Evolutionary conservation across 352 stramenopile species (phyloP).

Genomic region (Nothophytophthora sp.): DNA sequence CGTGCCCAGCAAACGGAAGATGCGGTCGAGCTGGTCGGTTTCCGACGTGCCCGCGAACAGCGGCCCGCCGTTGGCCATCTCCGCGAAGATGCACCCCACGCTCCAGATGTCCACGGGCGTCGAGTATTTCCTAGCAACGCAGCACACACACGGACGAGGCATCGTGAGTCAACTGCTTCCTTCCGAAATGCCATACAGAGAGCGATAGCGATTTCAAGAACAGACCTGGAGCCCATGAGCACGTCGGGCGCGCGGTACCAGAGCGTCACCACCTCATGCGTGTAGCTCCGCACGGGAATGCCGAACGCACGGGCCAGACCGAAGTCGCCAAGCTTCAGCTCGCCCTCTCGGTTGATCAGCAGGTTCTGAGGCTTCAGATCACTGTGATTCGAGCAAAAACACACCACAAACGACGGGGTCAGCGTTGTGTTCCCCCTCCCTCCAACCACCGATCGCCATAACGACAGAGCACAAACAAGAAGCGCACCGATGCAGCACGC

Average conservation of each 20-base stretch:
- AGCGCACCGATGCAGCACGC: conserved; percentile 89
- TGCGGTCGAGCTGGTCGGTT: conserved; percentile 96
- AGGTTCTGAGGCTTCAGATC: conserved; percentile 99
- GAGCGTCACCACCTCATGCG: conserved; percentile 99
- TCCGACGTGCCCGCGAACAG: conserved; percentile 98
- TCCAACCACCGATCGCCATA: conserved; percentile 1
- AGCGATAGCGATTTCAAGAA: background rate
- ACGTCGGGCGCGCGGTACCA: conserved; percentile 99
- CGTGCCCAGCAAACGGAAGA: conserved; percentile 98
- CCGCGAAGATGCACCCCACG: conserved; percentile 99
- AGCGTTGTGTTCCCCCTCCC: too few relatives aligned
- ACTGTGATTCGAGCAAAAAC: conserved; percentile 66
- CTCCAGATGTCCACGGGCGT: conserved; percentile 99
- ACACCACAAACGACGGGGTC: background rate
- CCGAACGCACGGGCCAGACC: conserved; percentile 99
- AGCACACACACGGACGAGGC: background rate
- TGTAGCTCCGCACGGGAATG: conserved; percentile 97
- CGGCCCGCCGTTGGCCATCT: conserved; percentile 93
- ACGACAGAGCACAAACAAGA: conserved; percentile 1
- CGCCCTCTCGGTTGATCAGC: conserved; percentile 97
- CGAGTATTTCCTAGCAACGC: conserved; percentile 93
- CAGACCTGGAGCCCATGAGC: conserved; percentile 94
- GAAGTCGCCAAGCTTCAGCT: conserved; percentile 99
- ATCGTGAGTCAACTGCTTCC: too few relatives aligned
- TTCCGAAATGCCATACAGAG: conserved; percentile 57